Percentiles rank a stretch among this genome's conserved stretches.
These are phyloP conservation scores for Phytophthora ohioensis DNA, from an alignment of 352 stramenopile species.

Conservation along the genomic window DNA sequence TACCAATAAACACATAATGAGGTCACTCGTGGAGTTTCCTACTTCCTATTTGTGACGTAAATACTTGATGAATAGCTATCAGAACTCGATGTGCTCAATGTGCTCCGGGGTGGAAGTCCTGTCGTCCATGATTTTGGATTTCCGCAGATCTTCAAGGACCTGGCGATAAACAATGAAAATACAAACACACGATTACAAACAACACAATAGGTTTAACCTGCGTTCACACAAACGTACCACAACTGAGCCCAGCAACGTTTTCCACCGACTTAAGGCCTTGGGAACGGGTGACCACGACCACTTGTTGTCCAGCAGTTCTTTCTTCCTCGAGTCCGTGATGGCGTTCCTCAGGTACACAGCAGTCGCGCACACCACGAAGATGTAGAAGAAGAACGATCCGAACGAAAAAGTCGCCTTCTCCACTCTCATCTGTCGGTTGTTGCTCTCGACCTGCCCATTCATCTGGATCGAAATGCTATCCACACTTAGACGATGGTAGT, in stretches of 20 bases:
- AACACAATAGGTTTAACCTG: not conserved
- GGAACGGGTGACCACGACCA: slow-evolving; percentile 51
- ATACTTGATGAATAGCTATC: slow-evolving; percentile 20
- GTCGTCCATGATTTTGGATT: slow-evolving; percentile 4
- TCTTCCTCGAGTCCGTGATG: slow-evolving; percentile 22
- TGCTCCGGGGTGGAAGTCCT: slow-evolving; percentile 13
- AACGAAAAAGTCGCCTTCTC: slow-evolving; percentile 8
- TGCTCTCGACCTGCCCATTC: not conserved
- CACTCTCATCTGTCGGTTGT: not conserved
- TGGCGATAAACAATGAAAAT: slow-evolving; percentile 15
- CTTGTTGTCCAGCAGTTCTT: slow-evolving; percentile 22
- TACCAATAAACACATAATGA: slow-evolving; percentile 30
- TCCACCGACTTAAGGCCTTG: slow-evolving; percentile 37
- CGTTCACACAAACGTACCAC: slow-evolving; percentile 42
- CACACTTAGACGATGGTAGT: slow-evolving; percentile 21
- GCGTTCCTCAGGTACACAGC: slow-evolving; percentile 44
- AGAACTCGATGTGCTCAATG: slow-evolving; percentile 35
- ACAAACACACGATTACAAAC: slow-evolving; percentile 4
- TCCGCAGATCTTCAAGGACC: slow-evolving; percentile 52
- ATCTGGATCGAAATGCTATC: slow-evolving; percentile 21
- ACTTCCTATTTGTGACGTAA: slow-evolving; percentile 20
- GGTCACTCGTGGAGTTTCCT: slow-evolving; percentile 3
- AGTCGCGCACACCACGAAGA: slow-evolving; percentile 36
- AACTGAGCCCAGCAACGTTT: slow-evolving; percentile 41
- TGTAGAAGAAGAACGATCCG: slow-evolving; percentile 49